Percentiles rank a stretch among this genome's conserved stretches.
phyloP scores from a whole-genome alignment of 2,329 filamentous ascomycete species.

The Fusarium sambucinum region DNA sequence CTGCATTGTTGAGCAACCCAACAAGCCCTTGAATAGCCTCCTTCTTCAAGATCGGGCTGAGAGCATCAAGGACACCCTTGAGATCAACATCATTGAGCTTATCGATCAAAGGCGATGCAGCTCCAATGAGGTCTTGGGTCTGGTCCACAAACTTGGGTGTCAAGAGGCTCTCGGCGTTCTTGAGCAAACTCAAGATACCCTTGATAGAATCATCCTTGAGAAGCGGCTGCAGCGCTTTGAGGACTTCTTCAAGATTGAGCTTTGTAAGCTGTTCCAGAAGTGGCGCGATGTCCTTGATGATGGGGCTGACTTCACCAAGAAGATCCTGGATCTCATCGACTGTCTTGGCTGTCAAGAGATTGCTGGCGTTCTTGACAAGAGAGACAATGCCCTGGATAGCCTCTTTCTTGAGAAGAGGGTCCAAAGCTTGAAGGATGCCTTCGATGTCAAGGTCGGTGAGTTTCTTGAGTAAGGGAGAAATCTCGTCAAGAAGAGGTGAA shows the following conservation, averaged over 20 bases:
- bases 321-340: conserved; percentile 51
- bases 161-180: conserved; percentile 50
- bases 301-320: conserved; percentile 51
- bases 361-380: conserved; percentile 44
- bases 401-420: conserved; percentile 48
- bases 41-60: conserved; percentile 20
- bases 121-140: conserved; percentile 36
- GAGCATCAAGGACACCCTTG: conserved; percentile 18
- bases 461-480: conserved; percentile 50
- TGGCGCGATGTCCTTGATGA: conserved; percentile 44
- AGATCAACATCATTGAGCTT: conserved; percentile 25
- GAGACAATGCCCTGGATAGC: conserved; percentile 45
- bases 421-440: conserved; percentile 48
- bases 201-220: conserved; percentile 45
- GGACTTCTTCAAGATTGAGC: conserved; percentile 52
- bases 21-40: conserved; percentile 20
- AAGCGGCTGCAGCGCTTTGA: conserved; percentile 53
- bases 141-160: conserved; percentile 42
- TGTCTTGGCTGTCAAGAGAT: conserved; percentile 40
- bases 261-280: conserved; percentile 47
- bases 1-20: conserved; percentile 8
- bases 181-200: conserved; percentile 46
- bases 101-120: conserved; percentile 21
- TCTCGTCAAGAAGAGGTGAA: conserved; percentile 49
- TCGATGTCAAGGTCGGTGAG: conserved; percentile 51